phyloP scores from a whole-genome alignment of 208 protist species.

The Tritrichomonas musculus region DNA sequence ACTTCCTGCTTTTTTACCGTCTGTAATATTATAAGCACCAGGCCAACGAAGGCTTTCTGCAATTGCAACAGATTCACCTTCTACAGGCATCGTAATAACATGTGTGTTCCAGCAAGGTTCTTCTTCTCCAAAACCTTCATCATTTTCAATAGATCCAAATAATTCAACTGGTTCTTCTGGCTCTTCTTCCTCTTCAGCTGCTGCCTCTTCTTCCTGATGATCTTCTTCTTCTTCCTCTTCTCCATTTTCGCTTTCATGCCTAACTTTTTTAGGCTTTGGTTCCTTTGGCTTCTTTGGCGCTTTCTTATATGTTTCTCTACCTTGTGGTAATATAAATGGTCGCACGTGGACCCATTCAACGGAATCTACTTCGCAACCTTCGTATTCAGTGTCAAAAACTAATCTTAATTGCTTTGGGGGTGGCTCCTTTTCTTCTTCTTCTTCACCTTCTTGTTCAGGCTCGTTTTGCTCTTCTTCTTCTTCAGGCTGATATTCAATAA shows the following conservation, averaged over 20 bases:
- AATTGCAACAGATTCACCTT: neutral
- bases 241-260: neutral
- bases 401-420: neutral
- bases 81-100: neutral
- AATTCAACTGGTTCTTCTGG: neutral
- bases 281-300: neutral
- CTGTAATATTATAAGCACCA: neutral
- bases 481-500: neutral
- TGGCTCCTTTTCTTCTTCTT: neutral
- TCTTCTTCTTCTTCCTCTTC: neutral
- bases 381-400: neutral
- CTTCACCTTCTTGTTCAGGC: neutral
- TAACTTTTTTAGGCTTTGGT: neutral
- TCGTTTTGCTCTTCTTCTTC: neutral
- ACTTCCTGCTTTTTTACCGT: neutral
- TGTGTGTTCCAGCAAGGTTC: neutral
- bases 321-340: neutral
- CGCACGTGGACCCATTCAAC: slow-evolving; percentile 1
- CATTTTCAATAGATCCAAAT: neutral
- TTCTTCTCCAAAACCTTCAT: neutral
- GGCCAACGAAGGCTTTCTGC: neutral
- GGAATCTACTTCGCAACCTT: neutral
- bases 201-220: neutral
- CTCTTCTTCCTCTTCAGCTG: slow-evolving; percentile 7
- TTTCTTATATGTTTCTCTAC: neutral